Conservation (phyloP, 139 green algal genomes). For the Prasinococcaceae sp. region DNA sequence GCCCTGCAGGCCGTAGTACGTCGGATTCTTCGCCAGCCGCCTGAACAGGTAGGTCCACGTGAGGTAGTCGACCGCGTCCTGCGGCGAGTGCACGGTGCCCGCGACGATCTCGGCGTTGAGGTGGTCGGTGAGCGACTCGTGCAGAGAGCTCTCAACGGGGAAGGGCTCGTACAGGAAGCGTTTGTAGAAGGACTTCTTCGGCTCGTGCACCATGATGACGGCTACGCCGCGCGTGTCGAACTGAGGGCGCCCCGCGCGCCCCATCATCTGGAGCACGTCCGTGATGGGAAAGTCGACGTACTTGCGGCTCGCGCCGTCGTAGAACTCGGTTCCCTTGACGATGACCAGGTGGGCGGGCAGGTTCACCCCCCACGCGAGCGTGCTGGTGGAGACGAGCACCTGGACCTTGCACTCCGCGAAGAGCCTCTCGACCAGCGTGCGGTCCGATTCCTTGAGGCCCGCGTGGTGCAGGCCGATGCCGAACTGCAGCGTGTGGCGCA, state of each 20-base stretch:
- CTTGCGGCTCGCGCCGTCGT: constrained; percentile 47
- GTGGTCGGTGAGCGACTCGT: constrained; percentile 42
- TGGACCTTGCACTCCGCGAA: constrained; percentile 74
- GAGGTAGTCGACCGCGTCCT: constrained; percentile 88
- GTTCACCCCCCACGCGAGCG: constrained; percentile 90
- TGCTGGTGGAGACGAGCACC: constrained; percentile 76
- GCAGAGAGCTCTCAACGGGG: constrained; percentile 81
- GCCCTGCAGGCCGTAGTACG: constrained; percentile 78
- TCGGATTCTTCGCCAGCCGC: constrained; percentile 65
- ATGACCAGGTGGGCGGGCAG: constrained; percentile 85
- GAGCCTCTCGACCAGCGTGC: constrained; percentile 65
- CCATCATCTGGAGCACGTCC: constrained; percentile 87
- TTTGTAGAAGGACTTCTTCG: constrained; percentile 99
- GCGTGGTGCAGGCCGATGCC: constrained; percentile 95
- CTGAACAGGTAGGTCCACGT: constrained; percentile 93
- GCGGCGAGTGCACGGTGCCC: constrained; percentile 25
- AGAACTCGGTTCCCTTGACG: constrained; percentile 97
- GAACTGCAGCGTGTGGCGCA: constrained; percentile 78
- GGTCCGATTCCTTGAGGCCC: constrained; percentile 66
- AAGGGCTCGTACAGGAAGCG: constrained; percentile 95
- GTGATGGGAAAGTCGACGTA: constrained; percentile 98
- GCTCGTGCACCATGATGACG: constrained; percentile 94
- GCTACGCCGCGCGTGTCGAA: constrained; percentile 76
- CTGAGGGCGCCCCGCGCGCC: constrained; percentile 77
- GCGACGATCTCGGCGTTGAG: constrained; percentile 33